Conservation (phyloP, 441 rosid species). For the Kokia cookei region DNA sequence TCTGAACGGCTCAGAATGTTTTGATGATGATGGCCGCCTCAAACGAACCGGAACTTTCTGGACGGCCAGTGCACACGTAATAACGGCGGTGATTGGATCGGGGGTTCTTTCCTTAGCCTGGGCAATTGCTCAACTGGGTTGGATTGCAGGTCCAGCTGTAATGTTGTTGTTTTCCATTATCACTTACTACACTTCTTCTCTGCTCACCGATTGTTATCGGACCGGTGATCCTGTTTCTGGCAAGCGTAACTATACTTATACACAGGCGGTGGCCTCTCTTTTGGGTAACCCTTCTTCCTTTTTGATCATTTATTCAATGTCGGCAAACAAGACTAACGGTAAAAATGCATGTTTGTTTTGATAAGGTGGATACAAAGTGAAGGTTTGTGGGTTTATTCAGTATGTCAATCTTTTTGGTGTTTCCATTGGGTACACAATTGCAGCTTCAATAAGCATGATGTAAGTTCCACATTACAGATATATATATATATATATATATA, state of each 20-base stretch:
- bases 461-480: too few relatives aligned
- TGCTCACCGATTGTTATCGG: constrained; percentile 49
- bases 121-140: constrained; percentile 60
- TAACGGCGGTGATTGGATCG: constrained; percentile 59
- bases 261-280: constrained; percentile 47
- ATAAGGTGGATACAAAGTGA: constrained; percentile 44
- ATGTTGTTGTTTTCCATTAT: constrained; percentile 40
- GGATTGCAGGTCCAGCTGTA: constrained; percentile 48
- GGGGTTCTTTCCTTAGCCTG: constrained; percentile 58
- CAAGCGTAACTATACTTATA: constrained; percentile 53
- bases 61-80: constrained; percentile 53
- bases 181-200: constrained; percentile 42
- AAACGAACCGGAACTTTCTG: constrained; percentile 56
- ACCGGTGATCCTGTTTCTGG: constrained; percentile 47
- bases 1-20: neutral
- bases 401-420: constrained; percentile 51
- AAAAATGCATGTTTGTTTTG: neutral
- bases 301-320: too few relatives aligned
- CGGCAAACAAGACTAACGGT: neutral
- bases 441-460: constrained; percentile 64
- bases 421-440: constrained; percentile 54
- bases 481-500: too few relatives aligned
- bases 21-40: constrained; percentile 53
- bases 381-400: constrained; percentile 46
- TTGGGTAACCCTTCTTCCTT: constrained; percentile 22